These are phyloP conservation scores for Sanchytrium tribonematis DNA, from an alignment of 371 early-diverging fungal species.

Conservation along the genomic window DNA sequence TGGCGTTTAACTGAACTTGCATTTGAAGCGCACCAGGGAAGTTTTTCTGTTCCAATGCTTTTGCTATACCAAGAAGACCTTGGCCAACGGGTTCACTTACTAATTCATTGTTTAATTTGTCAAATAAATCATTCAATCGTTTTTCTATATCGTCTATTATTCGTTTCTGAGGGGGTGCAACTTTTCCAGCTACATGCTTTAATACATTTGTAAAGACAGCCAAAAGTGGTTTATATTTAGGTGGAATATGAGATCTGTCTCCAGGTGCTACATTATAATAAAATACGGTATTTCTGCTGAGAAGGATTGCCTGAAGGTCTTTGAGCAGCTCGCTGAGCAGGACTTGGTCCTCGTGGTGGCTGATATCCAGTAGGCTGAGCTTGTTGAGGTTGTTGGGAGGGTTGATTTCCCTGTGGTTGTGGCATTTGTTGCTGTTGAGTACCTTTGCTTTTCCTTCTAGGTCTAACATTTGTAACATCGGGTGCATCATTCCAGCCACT, in stretches of 20 bases:
- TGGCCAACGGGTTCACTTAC: not conserved
- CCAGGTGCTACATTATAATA: conserved; percentile 20
- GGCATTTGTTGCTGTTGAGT: not conserved
- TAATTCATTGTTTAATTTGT: conserved; percentile 5
- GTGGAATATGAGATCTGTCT: conserved; percentile 47
- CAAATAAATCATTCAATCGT: conserved; percentile 4
- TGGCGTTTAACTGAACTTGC: not conserved
- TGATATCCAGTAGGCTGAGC: not conserved
- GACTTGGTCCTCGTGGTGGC: not conserved
- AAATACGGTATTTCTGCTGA: not conserved
- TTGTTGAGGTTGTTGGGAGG: not conserved
- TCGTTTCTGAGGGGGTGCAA: conserved; percentile 1
- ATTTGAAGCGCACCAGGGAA: not conserved
- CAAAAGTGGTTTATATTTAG: conserved; percentile 28
- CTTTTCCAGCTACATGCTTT: conserved; percentile 7
- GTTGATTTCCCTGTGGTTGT: too few relatives aligned
- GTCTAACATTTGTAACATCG: not conserved
- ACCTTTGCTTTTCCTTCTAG: not conserved
- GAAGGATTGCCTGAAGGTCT: not conserved
- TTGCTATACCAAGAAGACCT: not conserved
- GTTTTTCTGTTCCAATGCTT: not conserved
- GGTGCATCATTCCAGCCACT: not conserved
- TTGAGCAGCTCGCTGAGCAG: not conserved
- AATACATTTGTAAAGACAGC: conserved; percentile 18
- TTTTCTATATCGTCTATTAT: conserved; percentile 5